Percentiles rank a stretch among this genome's conserved stretches.
phyloP scores from a whole-genome alignment of 2,329 filamentous ascomycete species.

The Colletotrichum orbiculare region DNA sequence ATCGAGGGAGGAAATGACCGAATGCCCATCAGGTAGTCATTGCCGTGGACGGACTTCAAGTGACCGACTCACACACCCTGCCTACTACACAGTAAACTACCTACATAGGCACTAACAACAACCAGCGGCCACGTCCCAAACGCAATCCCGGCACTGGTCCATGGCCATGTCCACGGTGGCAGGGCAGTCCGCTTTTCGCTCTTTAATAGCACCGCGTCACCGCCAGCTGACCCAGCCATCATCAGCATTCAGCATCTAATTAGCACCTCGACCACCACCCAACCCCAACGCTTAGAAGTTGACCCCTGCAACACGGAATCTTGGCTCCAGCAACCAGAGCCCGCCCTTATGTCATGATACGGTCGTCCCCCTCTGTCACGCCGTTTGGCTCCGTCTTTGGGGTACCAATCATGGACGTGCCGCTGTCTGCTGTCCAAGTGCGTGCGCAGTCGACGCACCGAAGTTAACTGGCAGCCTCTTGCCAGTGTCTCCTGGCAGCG shows the following conservation, averaged over 20 bases:
- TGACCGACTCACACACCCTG: background rate
- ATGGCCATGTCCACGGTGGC: background rate
- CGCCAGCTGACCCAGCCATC: background rate
- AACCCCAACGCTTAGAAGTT: slow-evolving; percentile 17
- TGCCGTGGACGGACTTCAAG: background rate
- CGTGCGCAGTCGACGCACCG: background rate
- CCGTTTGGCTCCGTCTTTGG: slow-evolving; percentile 30
- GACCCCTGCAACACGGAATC: slow-evolving; percentile 25
- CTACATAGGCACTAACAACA: background rate
- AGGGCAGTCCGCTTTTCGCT: slow-evolving; percentile 17
- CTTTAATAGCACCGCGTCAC: slow-evolving; percentile 16
- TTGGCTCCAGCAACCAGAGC: slow-evolving; percentile 16
- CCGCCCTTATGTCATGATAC: slow-evolving; percentile 31
- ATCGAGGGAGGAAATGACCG: too few species aligned
- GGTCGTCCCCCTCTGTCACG: slow-evolving; percentile 29
- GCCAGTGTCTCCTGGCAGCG: slow-evolving; percentile 4
- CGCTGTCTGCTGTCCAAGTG: slow-evolving; percentile 2
- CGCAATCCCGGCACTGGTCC: slow-evolving; percentile 28
- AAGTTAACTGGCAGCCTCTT: slow-evolving; percentile 9
- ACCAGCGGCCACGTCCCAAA: slow-evolving; percentile 5
- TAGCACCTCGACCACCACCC: too few species aligned
- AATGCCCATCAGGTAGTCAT: background rate
- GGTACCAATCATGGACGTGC: slow-evolving; percentile 23
- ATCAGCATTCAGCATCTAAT: too few species aligned
- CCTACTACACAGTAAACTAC: background rate